phyloP scores from a whole-genome alignment of 495 filamentous ascomycete genomes.

The Neurospora sp. region DNA sequence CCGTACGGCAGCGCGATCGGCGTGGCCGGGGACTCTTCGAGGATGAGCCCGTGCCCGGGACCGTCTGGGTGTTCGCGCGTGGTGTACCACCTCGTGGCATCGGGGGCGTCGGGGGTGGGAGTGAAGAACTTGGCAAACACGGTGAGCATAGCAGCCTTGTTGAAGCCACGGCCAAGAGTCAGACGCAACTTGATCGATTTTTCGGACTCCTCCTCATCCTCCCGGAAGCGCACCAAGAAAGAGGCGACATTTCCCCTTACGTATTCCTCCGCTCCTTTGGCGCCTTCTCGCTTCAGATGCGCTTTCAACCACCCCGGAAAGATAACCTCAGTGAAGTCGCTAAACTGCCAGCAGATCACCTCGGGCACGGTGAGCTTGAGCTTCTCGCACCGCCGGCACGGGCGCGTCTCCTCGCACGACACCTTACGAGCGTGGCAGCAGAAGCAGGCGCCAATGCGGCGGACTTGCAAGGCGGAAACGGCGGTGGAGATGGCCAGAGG shows the following conservation, averaged over 20 bases:
- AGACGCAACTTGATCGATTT: background rate
- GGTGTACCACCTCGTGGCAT: slow-evolving; percentile 30
- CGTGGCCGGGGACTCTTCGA: slow-evolving; percentile 26
- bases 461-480: slow-evolving; percentile 35
- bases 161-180: background rate
- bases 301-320: slow-evolving; percentile 29
- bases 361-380: slow-evolving; percentile 32
- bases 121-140: slow-evolving; percentile 33
- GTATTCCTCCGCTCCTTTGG: background rate
- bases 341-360: slow-evolving; percentile 37
- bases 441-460: slow-evolving; percentile 39
- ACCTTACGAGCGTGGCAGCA: slow-evolving; percentile 40
- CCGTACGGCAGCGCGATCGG: slow-evolving; percentile 30
- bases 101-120: slow-evolving; percentile 18
- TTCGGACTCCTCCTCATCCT: background rate
- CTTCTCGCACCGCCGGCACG: slow-evolving; percentile 39
- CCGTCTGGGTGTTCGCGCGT: too few species aligned
- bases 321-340: slow-evolving; percentile 33
- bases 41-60: slow-evolving; percentile 25
- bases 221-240: slow-evolving; percentile 6
- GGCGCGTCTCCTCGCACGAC: slow-evolving; percentile 35
- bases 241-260: slow-evolving; percentile 24
- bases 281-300: background rate
- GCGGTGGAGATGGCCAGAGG: slow-evolving; percentile 37
- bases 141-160: background rate